phyloP scores from a whole-genome alignment of 2,329 filamentous ascomycete species.

The Colletotrichum sp. region DNA sequence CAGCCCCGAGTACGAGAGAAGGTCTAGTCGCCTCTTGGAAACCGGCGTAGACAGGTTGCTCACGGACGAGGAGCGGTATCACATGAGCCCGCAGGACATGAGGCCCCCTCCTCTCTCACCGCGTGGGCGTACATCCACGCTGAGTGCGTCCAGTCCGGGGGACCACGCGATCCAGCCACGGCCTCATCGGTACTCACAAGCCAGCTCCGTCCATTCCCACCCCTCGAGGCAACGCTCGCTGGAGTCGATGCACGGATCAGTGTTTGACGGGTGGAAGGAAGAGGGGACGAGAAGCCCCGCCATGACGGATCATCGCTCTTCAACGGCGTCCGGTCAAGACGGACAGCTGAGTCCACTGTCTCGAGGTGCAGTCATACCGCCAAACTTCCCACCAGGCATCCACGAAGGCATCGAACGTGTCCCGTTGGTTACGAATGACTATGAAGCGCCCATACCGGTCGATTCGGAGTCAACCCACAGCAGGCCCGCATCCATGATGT shows the following conservation, averaged over 20 bases:
- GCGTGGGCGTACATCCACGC: neutral
- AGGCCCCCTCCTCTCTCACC: neutral
- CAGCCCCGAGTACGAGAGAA: neutral
- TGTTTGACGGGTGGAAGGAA: slow-evolving; percentile 36
- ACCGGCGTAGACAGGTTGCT: neutral
- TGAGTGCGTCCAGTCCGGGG: neutral
- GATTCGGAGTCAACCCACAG: slow-evolving; percentile 29
- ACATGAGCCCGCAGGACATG: neutral
- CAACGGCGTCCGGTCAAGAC: slow-evolving; percentile 12
- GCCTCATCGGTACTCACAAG: slow-evolving; percentile 9
- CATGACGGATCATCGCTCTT: slow-evolving; percentile 24
- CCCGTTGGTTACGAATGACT: slow-evolving; percentile 6
- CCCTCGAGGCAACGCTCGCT: slow-evolving; percentile 34
- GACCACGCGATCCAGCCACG: neutral
- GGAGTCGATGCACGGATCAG: slow-evolving; percentile 40
- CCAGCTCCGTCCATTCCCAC: slow-evolving; percentile 23
- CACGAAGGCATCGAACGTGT: slow-evolving; percentile 17
- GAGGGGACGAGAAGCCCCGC: slow-evolving; percentile 26
- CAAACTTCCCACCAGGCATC: slow-evolving; percentile 13
- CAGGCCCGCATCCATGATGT: slow-evolving; percentile 17
- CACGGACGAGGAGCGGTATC: slow-evolving; percentile 17
- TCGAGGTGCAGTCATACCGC: neutral
- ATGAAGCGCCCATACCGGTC: slow-evolving; percentile 42
- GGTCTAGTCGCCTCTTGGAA: neutral
- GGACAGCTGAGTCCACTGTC: neutral